A percentile compares a stretch with the other conserved stretches of the same genome.
phyloP scores from a whole-genome alignment of 2,329 filamentous ascomycete species.

The Corynespora cassiicola region DNA sequence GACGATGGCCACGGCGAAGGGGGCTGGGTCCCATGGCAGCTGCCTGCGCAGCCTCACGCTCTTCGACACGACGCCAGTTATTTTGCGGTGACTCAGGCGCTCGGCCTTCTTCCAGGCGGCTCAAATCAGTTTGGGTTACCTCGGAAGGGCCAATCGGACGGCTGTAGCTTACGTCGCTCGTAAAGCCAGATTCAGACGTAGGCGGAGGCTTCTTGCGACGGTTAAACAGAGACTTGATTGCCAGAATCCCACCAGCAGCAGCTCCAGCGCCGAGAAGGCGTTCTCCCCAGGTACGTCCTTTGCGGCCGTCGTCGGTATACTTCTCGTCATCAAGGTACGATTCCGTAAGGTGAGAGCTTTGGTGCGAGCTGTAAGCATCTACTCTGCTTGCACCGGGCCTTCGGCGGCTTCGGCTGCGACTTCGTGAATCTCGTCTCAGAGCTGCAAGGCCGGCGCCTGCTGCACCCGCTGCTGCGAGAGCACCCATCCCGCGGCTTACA shows the following conservation, averaged over 20 bases:
- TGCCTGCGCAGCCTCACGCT: conserved; percentile 44
- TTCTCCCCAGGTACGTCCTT: conserved; percentile 51
- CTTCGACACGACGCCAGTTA: conserved; percentile 46
- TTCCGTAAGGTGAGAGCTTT: conserved; percentile 36
- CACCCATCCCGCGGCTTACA: conserved; percentile 48
- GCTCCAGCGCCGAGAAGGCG: conserved; percentile 54
- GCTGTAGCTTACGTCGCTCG: conserved; percentile 60
- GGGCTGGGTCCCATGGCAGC: conserved; percentile 57
- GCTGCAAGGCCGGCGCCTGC: conserved; percentile 65
- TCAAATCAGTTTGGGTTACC: conserved; percentile 55
- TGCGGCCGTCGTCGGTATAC: conserved; percentile 38
- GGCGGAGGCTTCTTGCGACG: conserved; percentile 51
- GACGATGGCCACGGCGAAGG: conserved; percentile 33
- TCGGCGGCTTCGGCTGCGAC: conserved; percentile 43
- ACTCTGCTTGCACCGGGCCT: conserved; percentile 29
- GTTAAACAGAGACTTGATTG: conserved; percentile 64
- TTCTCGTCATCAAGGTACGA: conserved; percentile 53
- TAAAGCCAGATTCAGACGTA: conserved; percentile 59
- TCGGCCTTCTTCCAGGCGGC: conserved; percentile 60
- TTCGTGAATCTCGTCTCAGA: conserved; percentile 52
- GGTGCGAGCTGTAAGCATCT: conserved; percentile 43
- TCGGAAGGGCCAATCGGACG: conserved; percentile 58
- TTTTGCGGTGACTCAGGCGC: conserved; percentile 55
- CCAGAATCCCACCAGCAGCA: conserved; percentile 49
- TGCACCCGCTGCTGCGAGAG: conserved; percentile 61